Base-by-base conservation (phyloP, 176 grass and related monocot species). In the Avena insularis region DNA sequence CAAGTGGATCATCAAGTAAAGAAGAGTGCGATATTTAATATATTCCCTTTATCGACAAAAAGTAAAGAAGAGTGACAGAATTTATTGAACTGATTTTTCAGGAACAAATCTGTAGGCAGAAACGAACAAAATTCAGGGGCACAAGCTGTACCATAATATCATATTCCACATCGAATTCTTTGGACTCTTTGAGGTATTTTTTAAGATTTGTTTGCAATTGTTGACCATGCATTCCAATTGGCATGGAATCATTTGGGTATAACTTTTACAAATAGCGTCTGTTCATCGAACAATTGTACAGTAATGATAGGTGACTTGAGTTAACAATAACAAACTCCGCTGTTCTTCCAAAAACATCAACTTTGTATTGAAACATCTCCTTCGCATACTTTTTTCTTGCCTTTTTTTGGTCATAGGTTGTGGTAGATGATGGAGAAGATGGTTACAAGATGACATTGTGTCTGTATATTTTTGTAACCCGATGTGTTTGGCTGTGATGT, bases 1-100 rank as follows among this genome's bases (percentile, higher is more conserved):
- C 19, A 72, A 85, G 65, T 74, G 68, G 60, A 66, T 86, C 53
- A 67, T 81, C 20, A 36, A 48, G 35, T 35, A 86, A 6, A 75
- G 12, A 45, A 54, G 33, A 62, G 35, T 12, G 23, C 23, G 23
- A 23, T 23, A 23, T 23, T 23, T 23, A 23, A 23, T 23, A 23
- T 23, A 23, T 23, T 23, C 23, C 23, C 23, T 23, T 23, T 23
- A 23, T 23, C 23, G 23, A 23, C 23, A 23, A 23, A 23, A 36
- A 48, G 35, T 35, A 86, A 6, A 75, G 12, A 45, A 54, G 33
- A 62, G 35, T 12, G 23, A 23, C n/a, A 71, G 12, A 11, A 61
- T 45, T 57, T 23, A 8, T 71, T 10, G 3, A 49, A 33, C 25
- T 77, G 23, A 6, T 55, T 77, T 76, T 35, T 11, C 74, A 55